Percentiles rank a stretch among this genome's conserved stretches.
These are phyloP conservation scores for Apiotrichum gamsii DNA, from an alignment of 1,284 basidiomycete species.

Conservation along the genomic window DNA sequence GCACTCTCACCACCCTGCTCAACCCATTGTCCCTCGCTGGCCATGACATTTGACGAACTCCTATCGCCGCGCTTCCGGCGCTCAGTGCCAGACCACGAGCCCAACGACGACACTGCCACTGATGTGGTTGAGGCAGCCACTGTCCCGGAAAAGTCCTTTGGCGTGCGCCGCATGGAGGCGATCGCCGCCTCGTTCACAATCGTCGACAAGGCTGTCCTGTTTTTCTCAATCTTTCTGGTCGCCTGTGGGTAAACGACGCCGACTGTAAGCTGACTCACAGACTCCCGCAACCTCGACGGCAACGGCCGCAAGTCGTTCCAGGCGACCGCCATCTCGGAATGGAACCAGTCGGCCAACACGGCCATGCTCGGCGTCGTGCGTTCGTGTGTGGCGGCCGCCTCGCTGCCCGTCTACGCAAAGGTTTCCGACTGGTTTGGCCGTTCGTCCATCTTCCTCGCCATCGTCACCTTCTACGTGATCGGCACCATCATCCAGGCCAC, in stretches of 20 bases:
- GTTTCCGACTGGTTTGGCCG: slow-evolving; percentile 47
- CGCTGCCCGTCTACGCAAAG: slow-evolving; percentile 40
- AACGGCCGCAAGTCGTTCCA: slow-evolving; percentile 3
- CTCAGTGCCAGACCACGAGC: no score
- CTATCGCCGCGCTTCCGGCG: no score
- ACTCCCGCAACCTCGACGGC: neutral
- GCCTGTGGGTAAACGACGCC: slow-evolving; percentile 3
- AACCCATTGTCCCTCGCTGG: no score
- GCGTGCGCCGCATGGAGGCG: slow-evolving; percentile 16
- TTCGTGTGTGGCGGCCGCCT: slow-evolving; percentile 50
- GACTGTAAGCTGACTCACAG: neutral
- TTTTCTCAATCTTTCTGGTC: slow-evolving; percentile 7
- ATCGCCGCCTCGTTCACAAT: slow-evolving; percentile 5
- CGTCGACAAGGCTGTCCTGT: slow-evolving; percentile 3
- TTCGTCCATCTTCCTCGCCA: slow-evolving; percentile 38
- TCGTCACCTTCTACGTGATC: slow-evolving; percentile 45
- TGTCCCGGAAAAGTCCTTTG: slow-evolving; percentile 6
- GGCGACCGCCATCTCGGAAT: slow-evolving; percentile 1
- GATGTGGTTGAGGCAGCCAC: no score
- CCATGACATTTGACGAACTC: no score
- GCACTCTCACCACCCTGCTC: no score
- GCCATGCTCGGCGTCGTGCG: slow-evolving; percentile 7
- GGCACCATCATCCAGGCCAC: slow-evolving; percentile 45
- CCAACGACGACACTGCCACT: no score
- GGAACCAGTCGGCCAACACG: slow-evolving; percentile 3